Percentiles rank a stretch among this genome's conserved stretches.
Conservation (phyloP, 768 basidiomycete species). For the Tephrocybe sp. region DNA sequence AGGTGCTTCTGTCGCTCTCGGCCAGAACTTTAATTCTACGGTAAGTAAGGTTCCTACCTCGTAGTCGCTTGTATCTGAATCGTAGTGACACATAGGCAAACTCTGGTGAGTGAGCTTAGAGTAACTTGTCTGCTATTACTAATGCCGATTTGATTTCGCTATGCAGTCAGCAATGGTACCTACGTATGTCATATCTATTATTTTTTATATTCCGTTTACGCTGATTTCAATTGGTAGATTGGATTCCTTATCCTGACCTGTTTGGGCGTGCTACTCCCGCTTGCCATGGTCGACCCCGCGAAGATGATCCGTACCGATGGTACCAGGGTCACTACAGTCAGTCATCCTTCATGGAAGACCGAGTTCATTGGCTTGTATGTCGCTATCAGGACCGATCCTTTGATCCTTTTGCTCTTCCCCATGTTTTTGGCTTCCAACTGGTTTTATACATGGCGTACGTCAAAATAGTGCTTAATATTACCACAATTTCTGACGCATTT, state of each 20-base stretch:
- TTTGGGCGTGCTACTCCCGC: conserved; percentile 65
- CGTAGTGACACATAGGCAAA: conserved; percentile 30
- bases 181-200: conserved; percentile 49
- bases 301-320: conserved; percentile 79
- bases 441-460: conserved; percentile 84
- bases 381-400: conserved; percentile 67
- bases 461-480: not conserved
- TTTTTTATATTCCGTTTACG: not conserved
- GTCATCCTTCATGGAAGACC: conserved; percentile 77
- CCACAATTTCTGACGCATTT: not conserved
- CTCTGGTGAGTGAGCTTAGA: conserved; percentile 30
- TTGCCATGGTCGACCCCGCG: conserved; percentile 69
- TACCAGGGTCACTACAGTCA: conserved; percentile 58
- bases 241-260: conserved; percentile 75
- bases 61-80: not conserved
- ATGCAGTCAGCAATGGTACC: conserved; percentile 67
- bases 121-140: not conserved
- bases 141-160: not conserved
- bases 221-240: conserved; percentile 46
- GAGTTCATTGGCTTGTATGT: conserved; percentile 71
- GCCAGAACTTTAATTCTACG: conserved; percentile 62
- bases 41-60: conserved; percentile 30
- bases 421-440: conserved; percentile 87
- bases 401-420: conserved; percentile 76
- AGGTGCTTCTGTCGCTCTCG: conserved; percentile 74